Conservation (phyloP, 768 basidiomycete species). For the Suillus weaverae region DNA sequence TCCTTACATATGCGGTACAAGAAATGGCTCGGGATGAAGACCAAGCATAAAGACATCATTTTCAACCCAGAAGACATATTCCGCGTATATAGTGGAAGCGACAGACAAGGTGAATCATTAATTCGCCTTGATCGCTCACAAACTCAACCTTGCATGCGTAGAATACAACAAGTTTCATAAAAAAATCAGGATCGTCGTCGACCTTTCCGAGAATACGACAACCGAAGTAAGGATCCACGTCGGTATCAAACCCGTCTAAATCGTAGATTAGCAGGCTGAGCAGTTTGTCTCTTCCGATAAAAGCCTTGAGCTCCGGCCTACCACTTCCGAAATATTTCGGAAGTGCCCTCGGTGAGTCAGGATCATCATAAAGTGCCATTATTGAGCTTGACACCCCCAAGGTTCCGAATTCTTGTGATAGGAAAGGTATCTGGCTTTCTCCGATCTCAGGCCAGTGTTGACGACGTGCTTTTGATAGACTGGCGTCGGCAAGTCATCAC, state of each 20-base stretch:
- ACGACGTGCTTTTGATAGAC: background rate
- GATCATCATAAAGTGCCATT: background rate
- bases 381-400: background rate
- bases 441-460: background rate
- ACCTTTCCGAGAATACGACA: background rate
- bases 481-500: constrained; percentile 10
- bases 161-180: background rate
- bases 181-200: background rate
- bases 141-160: background rate
- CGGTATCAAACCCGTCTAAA: background rate
- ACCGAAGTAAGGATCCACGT: background rate
- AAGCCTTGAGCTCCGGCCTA: background rate
- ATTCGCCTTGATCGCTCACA: background rate
- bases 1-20: background rate
- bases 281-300: background rate
- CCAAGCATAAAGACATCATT: background rate
- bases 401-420: constrained; percentile 11
- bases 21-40: background rate
- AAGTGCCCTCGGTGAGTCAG: constrained; percentile 9
- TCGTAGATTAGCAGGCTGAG: background rate
- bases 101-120: background rate
- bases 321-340: background rate
- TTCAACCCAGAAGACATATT: background rate
- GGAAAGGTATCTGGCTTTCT: constrained; percentile 8
- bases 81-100: background rate